Base-by-base conservation (phyloP, 139 green algal species). In the Chlamydomonas schloesseri region DNA sequence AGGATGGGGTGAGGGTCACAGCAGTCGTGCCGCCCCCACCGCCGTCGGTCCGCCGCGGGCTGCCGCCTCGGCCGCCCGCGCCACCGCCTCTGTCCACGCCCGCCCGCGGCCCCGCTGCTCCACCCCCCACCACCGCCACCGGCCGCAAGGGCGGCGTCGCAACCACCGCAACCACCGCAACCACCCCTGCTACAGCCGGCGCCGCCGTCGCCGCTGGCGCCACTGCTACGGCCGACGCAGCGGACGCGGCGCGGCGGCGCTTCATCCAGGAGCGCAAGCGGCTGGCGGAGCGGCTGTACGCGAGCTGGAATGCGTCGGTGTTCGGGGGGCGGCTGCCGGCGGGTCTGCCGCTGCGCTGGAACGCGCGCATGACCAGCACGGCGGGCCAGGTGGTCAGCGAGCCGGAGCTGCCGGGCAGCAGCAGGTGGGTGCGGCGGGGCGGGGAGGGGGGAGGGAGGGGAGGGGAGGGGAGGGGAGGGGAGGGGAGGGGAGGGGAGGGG, bases 331-430 rank as follows among this genome's bases (percentile, higher is more conserved):
- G n/a, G 21, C 71, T 95, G 73, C 92, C 92, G 1, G 11, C 62
- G 24, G 71, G 90, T 26, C 84, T 95, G 65, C 78, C 86, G 4
- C n/a, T 95, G 21, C 81, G 91, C 42, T 95, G 93, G 93, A 95
- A 94, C 87, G 62, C 82, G 17, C 74, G 89, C 3, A 85, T 95
- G 83, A 53, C 82, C 3, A 73, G 76, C 31, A 95, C 91, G 42
- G 93, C 93, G 20, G 93, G 92, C 4, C 88, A 87, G 82, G 70
- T 89, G 69, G 37, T 89, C 24, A 37, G 37, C 42, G 8, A 50
- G 64, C 37, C 57, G 21, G 21, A 73, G n/a, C 62, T 33, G 34
- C 15, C 20, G n/a, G 64, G 83, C 33, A 36, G 13, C n/a, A 83
- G 0, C 62, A 70, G 74, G 71, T 84, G 64, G 14, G 76, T 2